Conservation (phyloP, 139 green algal genomes). For the Haematococcus lacustris region DNA sequence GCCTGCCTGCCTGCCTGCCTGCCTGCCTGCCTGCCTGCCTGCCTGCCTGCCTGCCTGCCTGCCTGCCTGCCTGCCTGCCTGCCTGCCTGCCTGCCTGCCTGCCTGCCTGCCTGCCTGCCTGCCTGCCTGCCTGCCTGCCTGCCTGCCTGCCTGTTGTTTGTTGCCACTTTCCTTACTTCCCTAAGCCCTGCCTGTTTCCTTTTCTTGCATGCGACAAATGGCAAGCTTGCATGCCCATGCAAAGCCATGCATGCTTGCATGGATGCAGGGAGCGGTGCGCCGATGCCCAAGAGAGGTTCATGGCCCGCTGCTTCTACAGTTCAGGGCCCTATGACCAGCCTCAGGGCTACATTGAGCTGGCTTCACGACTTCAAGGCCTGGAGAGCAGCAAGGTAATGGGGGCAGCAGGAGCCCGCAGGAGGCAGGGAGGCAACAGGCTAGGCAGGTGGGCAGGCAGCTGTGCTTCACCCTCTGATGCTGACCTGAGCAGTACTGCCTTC, state of each 20-base stretch:
- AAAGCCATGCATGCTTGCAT: neutral
- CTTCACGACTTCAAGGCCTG: too few species aligned
- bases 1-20: too few species aligned
- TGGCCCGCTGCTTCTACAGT: conserved; percentile 85
- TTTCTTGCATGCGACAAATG: neutral
- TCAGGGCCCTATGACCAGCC: conserved; percentile 34
- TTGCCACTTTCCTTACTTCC: too few species aligned
- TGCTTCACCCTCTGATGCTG: neutral
- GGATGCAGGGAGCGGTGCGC: conserved; percentile 58
- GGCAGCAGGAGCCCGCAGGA: neutral
- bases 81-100: too few species aligned
- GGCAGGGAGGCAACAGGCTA: neutral
- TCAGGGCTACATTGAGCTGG: conserved; percentile 66
- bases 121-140: too few species aligned
- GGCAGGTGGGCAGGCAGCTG: neutral
- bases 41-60: too few species aligned
- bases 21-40: too few species aligned
- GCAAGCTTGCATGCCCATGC: neutral
- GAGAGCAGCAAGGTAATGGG: conserved; percentile 15
- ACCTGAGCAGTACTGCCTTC: neutral
- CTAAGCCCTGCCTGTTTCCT: too few species aligned
- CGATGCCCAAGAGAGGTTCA: conserved; percentile 71
- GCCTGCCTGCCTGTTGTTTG: too few species aligned
- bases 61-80: too few species aligned
- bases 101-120: too few species aligned